phyloP scores from a whole-genome alignment of 768 basidiomycete genomes.

The Collybiopsis luxurians region DNA sequence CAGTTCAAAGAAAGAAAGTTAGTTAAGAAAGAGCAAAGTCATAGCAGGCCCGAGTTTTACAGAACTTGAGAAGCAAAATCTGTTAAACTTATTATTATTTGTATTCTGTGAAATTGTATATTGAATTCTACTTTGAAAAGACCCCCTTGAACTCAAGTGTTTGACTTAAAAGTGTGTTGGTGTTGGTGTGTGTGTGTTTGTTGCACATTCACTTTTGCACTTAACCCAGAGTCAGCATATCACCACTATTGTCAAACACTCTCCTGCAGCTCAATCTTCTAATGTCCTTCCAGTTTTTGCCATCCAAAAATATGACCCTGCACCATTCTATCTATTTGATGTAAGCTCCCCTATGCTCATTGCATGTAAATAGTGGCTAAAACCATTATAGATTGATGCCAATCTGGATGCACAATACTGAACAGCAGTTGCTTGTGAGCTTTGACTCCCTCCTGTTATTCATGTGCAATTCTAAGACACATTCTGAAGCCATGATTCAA shows the following conservation, averaged over 20 bases:
- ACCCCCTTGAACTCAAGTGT: too few relatives aligned
- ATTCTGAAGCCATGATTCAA: constrained; percentile 80
- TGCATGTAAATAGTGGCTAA: not conserved
- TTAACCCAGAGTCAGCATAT: too few relatives aligned
- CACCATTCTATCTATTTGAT: constrained; percentile 99
- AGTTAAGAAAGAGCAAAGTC: too few relatives aligned
- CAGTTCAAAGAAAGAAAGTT: too few relatives aligned
- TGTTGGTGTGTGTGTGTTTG: too few relatives aligned
- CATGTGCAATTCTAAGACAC: not conserved
- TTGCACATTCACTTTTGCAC: too few relatives aligned
- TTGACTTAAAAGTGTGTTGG: too few relatives aligned
- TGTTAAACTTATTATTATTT: too few relatives aligned
- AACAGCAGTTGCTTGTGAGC: constrained; percentile 90
- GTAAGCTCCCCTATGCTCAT: constrained; percentile 28
- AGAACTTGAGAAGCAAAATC: too few relatives aligned
- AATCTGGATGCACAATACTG: constrained; percentile 97
- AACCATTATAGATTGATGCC: constrained; percentile 77
- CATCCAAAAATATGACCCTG: constrained; percentile 98
- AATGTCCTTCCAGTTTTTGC: constrained; percentile 72
- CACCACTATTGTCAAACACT: constrained; percentile 72
- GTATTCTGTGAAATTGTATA: too few relatives aligned
- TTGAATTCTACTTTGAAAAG: too few relatives aligned
- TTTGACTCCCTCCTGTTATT: not conserved
- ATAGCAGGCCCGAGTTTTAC: too few relatives aligned
- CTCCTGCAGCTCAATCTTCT: constrained; percentile 35